Evolutionary conservation across 2,329 filamentous ascomycete genomes (phyloP).

Genomic region (Claviceps capensis): DNA sequence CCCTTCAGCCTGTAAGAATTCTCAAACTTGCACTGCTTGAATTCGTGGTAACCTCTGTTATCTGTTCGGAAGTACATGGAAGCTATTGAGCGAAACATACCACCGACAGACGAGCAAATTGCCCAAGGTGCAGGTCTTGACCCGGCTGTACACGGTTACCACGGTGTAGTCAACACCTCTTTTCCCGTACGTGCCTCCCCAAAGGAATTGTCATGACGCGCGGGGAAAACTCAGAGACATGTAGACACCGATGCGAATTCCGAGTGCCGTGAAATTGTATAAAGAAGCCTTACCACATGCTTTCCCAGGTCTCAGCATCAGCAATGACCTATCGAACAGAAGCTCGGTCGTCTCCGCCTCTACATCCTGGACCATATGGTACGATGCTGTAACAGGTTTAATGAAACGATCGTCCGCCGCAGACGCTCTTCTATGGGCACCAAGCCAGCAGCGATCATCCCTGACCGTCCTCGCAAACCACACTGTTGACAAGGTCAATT

Average conservation of each 20-base stretch:
- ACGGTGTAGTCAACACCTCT: slow-evolving; percentile 12
- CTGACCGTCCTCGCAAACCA: slow-evolving; percentile 14
- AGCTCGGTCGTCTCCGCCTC: slow-evolving; percentile 11
- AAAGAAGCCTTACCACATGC: slow-evolving; percentile 9
- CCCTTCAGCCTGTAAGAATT: slow-evolving; percentile 15
- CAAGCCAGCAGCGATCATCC: slow-evolving; percentile 15
- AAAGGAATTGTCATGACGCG: neutral
- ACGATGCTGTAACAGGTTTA: slow-evolving; percentile 7
- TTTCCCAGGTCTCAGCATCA: slow-evolving; percentile 10
- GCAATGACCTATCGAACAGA: slow-evolving; percentile 13
- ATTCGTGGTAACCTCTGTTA: neutral
- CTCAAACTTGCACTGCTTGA: neutral
- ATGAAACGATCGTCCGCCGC: slow-evolving; percentile 12
- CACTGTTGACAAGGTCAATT: slow-evolving; percentile 21
- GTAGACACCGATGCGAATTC: slow-evolving; percentile 11
- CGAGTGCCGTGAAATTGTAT: slow-evolving; percentile 10
- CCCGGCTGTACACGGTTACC: slow-evolving; percentile 17
- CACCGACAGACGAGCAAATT: slow-evolving; percentile 9
- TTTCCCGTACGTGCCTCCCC: slow-evolving; percentile 9
- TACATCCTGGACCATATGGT: slow-evolving; percentile 13
- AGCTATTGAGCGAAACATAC: slow-evolving; percentile 11
- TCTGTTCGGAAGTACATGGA: slow-evolving; percentile 7
- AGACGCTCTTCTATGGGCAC: slow-evolving; percentile 19
- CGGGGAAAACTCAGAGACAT: neutral
- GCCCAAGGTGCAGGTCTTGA: slow-evolving; percentile 10